Evolutionary conservation across 225 moss, liverwort and hornwort genomes (phyloP), one percentile per base, ranked within the genome.

Genomic region (Polytrichum formosum): DNA sequence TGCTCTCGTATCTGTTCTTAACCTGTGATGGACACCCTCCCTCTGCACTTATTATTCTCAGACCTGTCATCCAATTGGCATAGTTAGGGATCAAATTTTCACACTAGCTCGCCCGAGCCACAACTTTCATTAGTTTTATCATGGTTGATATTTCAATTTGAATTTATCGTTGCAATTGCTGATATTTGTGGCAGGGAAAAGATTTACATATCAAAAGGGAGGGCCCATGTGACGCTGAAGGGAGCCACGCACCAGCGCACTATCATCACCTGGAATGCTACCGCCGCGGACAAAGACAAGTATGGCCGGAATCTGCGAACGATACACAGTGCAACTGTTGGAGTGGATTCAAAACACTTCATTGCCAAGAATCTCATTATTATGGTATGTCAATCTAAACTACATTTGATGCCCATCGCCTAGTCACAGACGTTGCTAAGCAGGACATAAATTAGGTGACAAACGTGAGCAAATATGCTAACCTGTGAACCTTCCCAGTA

Each of bases 301-400:
- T 4, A 69, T 25, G 87, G 81, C 33, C 26, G 22, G 22, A 23
- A 0, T 0, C 73, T 90, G 4, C 35, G 10, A 23, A 90, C 87
- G 2, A 71, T 83, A 6, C 46, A 72, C 21, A 88, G 88, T 18
- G 90, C 90, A 29, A 83, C 70, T 26, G 74, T 85, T n/a, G 64
- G 77, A 65, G 61, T 90, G 29, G 69, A 81, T 26, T 72, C 87
- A 33, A 74, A 83, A 37, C 61, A 83, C 68, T 90, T 90, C 58
- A 79, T 85, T 53, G 90, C 87, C 26, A 67, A 78, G 6, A 70
- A 88, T 77, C 79, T 90, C 61, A 74, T 75, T n/a, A 77, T 90
- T 65, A 79, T 76, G 87, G 85, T 83, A 69, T 13, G 58, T 21
- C 58, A 58, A 23, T 23, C 58, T 22, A 58, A 35, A 22, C 59